Evolutionary conservation across 441 rosid species (phyloP), one percentile per base, ranked within the genome.

Genomic region (Populus hybrid): DNA sequence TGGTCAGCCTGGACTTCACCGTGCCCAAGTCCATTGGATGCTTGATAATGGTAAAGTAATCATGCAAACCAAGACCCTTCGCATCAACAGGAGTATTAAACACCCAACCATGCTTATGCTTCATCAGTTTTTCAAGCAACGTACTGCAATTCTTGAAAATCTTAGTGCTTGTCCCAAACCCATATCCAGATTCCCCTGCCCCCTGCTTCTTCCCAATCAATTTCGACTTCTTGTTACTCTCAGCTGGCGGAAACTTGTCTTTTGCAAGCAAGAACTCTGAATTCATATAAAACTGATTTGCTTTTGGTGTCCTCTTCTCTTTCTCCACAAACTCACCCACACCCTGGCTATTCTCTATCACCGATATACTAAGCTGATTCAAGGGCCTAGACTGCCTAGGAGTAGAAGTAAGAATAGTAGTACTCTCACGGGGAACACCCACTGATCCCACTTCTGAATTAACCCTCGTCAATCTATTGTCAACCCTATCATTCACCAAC

Each of bases 21-120:
- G 97, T 89, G 59, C 99, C 97, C 88, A 95, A 83, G 85, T 95
- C 99, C 99, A 95, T 95, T 50, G 99, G 99, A 85, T 94, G 91
- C 85, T 86, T 87, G 67, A 95, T 90, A 68, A 95, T 90, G 82
- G 87, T 86, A 73, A 79, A 90, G 80, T 97, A 97, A 87, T 97
- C 99, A 68, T 86, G 97, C 88, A 97, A 86, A 76, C 98, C 94
- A 16, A 97, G 92, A 73, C 72, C 87, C 71, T 88, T 82, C 50
- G 81, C 98, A 83, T 97, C 99, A 75, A 97, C 99, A 36, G 99
- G 99, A 66, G 84, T 69, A 88, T 94, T 91, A 76, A 94, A 97
- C 77, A 97, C 97, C 99, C 99, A 94, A 71, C 97, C 98, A 87
- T 90, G 93, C 85, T 89, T 91, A 82, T 97, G 98, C 88, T 93